phyloP scores from a whole-genome alignment of 345 rosid species.

The Citrus australasica region DNA sequence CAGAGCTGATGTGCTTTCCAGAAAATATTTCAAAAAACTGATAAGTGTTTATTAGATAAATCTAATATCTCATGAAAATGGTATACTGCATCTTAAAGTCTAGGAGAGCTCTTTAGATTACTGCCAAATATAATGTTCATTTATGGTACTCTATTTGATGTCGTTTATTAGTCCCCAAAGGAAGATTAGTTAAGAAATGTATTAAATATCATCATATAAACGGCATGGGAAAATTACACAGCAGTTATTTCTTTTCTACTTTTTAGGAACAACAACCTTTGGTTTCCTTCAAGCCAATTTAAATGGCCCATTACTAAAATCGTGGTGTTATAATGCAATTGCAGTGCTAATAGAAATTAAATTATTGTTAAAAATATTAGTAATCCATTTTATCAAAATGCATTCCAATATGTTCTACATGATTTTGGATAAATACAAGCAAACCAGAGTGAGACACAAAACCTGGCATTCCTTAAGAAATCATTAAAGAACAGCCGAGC shows the following conservation, averaged over 20 bases:
- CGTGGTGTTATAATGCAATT: not conserved
- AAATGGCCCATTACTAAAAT: not conserved
- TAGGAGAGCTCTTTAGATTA: not conserved
- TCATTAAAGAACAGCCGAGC: constrained; percentile 47
- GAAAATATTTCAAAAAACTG: not conserved
- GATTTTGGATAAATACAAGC: not conserved
- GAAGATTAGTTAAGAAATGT: not conserved
- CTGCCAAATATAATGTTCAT: not conserved
- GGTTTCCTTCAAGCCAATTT: not conserved
- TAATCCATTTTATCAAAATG: not conserved
- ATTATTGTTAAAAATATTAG: not conserved
- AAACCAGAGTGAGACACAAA: not conserved
- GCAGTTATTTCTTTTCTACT: not conserved
- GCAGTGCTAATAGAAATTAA: not conserved
- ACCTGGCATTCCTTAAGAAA: constrained; percentile 50
- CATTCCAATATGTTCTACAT: not conserved
- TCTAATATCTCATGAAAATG: not conserved
- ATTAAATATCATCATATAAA: not conserved
- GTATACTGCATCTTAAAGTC: not conserved
- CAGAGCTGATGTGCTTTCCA: constrained; percentile 39
- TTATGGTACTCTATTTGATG: not conserved
- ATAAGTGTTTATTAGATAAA: not conserved
- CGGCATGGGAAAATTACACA: not conserved
- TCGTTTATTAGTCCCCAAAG: not conserved
- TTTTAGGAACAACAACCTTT: not conserved